Evolutionary conservation across 2,329 filamentous ascomycete genomes (phyloP).

Genomic region (Westerdykella ornata): DNA sequence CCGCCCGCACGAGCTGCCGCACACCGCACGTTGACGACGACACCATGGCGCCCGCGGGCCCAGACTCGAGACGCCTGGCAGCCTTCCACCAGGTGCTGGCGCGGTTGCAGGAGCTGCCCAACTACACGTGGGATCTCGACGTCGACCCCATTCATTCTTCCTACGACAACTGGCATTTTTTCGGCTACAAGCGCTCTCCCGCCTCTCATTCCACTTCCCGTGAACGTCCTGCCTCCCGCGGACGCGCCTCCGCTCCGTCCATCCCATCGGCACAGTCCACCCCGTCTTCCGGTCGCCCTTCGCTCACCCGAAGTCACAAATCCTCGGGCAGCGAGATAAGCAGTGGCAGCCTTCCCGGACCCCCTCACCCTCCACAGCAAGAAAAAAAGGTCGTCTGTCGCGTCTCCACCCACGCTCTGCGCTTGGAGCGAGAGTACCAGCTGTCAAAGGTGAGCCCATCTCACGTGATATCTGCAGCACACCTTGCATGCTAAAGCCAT

Average conservation of each 20-base stretch:
- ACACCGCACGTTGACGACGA: not conserved
- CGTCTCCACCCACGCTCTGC: conserved; percentile 72
- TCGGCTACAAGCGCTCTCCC: conserved; percentile 32
- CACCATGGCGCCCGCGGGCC: conserved; percentile 14
- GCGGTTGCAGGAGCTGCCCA: conserved; percentile 34
- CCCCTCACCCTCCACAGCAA: conserved; percentile 37
- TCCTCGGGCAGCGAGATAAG: conserved; percentile 34
- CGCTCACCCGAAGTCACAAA: conserved; percentile 22
- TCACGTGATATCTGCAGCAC: not conserved
- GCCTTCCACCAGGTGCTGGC: conserved; percentile 30
- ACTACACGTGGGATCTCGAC: conserved; percentile 38
- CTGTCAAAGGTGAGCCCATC: conserved; percentile 52
- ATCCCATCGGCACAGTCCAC: conserved; percentile 14
- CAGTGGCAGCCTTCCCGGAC: conserved; percentile 37
- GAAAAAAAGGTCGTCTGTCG: conserved; percentile 61
- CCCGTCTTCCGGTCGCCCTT: conserved; percentile 12
- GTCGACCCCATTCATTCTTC: conserved; percentile 49
- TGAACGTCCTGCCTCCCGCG: conserved; percentile 20
- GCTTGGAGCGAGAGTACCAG: conserved; percentile 82
- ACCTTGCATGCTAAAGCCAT: not conserved
- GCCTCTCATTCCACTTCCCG: not conserved
- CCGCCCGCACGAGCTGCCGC: conserved; percentile 1
- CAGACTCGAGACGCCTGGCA: conserved; percentile 13
- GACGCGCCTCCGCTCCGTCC: conserved; percentile 16
- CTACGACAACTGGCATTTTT: conserved; percentile 77